Conservation (phyloP, 2,329 filamentous ascomycete species). For the Monilinia vaccinii-corymbosi region DNA sequence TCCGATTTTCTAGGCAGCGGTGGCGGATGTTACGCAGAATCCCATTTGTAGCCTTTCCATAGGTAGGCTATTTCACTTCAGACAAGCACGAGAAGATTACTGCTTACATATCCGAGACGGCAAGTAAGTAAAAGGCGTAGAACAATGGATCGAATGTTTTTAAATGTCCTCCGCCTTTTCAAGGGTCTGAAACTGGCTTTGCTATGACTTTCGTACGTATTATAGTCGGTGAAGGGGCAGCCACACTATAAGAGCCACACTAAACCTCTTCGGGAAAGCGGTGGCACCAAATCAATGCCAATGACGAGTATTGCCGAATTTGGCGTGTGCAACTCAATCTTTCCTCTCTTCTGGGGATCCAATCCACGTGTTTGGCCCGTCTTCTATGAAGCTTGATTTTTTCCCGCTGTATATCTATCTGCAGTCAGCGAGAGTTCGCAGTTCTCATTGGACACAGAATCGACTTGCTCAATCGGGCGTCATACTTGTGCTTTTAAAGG, state of each 20-base stretch:
- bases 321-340: background rate
- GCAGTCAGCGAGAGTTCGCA: background rate
- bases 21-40: background rate
- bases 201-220: background rate
- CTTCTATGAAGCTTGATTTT: background rate
- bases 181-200: background rate
- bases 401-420: background rate
- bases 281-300: background rate
- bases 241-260: background rate
- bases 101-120: constrained; percentile 8
- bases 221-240: constrained; percentile 6
- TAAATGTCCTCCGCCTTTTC: constrained; percentile 9
- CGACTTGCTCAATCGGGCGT: background rate
- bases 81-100: background rate
- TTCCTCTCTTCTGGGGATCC: background rate
- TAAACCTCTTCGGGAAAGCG: background rate
- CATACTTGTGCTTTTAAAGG: background rate
- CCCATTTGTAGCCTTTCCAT: constrained; percentile 1
- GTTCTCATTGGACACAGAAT: background rate
- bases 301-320: constrained; percentile 1
- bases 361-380: background rate
- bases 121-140: background rate
- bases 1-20: background rate
- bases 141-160: background rate
- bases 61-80: constrained; percentile 3